Evolutionary conservation across 1,139 yeast genomes (phyloP).

Genomic region (Lodderomyces orthopsilosis): DNA sequence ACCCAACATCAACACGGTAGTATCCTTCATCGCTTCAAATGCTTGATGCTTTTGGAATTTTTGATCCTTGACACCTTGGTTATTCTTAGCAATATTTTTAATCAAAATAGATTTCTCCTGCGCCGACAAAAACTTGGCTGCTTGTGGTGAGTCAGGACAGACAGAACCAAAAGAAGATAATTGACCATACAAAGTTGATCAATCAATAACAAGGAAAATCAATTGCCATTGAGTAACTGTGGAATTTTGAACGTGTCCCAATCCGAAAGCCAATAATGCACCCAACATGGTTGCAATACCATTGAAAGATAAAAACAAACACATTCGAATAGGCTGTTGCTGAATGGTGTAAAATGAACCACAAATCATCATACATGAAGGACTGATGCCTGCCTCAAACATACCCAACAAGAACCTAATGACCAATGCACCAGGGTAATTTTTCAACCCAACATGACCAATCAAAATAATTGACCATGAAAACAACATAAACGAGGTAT

Average conservation of each 20-base stretch:
- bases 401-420: constrained; percentile 44
- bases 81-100: constrained; percentile 22
- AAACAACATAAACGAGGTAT: constrained; percentile 41
- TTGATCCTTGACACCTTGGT: constrained; percentile 24
- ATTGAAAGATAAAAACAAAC: constrained; percentile 26
- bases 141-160: constrained; percentile 45
- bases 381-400: constrained; percentile 36
- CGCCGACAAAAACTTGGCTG: constrained; percentile 36
- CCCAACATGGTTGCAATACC: constrained; percentile 34
- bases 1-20: constrained; percentile 26
- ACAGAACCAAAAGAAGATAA: constrained; percentile 21
- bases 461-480: constrained; percentile 52
- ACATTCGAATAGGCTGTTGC: constrained; percentile 37
- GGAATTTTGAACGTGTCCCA: constrained; percentile 30
- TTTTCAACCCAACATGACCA: constrained; percentile 43
- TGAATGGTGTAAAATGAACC: constrained; percentile 21
- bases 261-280: constrained; percentile 30
- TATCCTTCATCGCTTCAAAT: constrained; percentile 25
- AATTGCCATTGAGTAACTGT: constrained; percentile 24
- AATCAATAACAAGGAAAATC: constrained; percentile 47
- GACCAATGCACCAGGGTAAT: constrained; percentile 48
- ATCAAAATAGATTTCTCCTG: constrained; percentile 31
- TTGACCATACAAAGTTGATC: constrained; percentile 25
- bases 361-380: constrained; percentile 27
- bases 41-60: constrained; percentile 21